phyloP scores from a whole-genome alignment of 495 filamentous ascomycete genomes.

The Tuber brumale region DNA sequence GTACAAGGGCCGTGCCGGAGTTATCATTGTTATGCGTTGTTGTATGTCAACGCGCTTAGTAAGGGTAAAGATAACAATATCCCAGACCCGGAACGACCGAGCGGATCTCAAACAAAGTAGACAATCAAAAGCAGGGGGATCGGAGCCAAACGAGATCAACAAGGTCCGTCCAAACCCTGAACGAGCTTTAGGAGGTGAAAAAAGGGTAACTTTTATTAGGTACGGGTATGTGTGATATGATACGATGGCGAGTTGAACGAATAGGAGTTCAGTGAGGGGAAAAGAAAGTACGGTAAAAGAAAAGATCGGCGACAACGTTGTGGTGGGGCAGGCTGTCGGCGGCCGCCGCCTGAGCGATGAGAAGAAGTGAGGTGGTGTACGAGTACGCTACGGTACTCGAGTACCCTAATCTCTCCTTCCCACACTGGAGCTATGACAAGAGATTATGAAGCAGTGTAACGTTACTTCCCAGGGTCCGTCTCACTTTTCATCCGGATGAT shows the following conservation, averaged over 20 bases:
- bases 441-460: background rate
- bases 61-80: background rate
- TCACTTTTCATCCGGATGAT: background rate
- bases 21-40: background rate
- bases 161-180: background rate
- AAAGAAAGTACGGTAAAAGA: background rate
- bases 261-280: background rate
- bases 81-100: background rate
- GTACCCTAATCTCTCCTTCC: background rate
- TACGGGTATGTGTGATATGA: background rate
- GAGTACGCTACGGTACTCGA: no score
- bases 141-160: background rate
- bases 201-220: background rate
- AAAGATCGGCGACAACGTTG: background rate
- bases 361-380: background rate
- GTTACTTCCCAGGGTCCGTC: background rate
- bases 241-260: background rate
- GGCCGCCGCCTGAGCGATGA: background rate
- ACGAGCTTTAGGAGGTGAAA: background rate
- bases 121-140: background rate
- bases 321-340: background rate
- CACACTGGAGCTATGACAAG: background rate
- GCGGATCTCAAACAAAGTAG: background rate
- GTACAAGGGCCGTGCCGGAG: background rate
- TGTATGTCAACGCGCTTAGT: background rate